These are phyloP conservation scores for Entelexis sorbosivorans DNA, from an alignment of 1,139 yeast genomes.

Conservation along the genomic window DNA sequence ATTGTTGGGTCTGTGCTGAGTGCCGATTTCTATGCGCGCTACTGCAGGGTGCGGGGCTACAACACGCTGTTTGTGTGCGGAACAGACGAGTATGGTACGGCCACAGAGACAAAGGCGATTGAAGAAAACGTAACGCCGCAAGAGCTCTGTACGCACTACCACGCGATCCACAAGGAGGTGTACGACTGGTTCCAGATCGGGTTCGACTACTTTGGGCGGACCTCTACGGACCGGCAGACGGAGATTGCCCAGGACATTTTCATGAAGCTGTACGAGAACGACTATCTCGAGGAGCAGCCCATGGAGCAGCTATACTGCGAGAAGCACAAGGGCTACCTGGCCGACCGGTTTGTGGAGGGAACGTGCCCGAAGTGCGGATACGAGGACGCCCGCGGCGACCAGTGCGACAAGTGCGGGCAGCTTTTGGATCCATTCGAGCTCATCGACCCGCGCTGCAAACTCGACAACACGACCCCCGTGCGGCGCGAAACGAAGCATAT, in stretches of 20 bases:
- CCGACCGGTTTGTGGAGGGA: constrained; percentile 96
- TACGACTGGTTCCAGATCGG: constrained; percentile 96
- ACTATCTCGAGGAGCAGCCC: constrained; percentile 71
- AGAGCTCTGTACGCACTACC: constrained; percentile 82
- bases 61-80: constrained; percentile 85
- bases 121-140: constrained; percentile 85
- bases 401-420: constrained; percentile 92
- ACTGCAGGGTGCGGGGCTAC: constrained; percentile 77
- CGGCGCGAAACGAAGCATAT: constrained; percentile 76
- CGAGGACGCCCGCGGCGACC: constrained; percentile 98
- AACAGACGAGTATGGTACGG: constrained; percentile 98
- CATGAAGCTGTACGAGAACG: constrained; percentile 58
- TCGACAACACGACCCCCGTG: constrained; percentile 72
- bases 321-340: constrained; percentile 77
- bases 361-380: constrained; percentile 90
- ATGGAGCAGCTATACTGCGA: constrained; percentile 88
- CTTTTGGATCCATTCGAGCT: constrained; percentile 85
- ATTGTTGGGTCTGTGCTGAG: constrained; percentile 88
- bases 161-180: constrained; percentile 67
- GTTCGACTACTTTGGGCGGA: constrained; percentile 91
- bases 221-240: constrained; percentile 85
- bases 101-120: constrained; percentile 94
- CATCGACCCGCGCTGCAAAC: constrained; percentile 87
- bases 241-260: constrained; percentile 93
- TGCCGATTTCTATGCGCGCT: constrained; percentile 90